Percentiles rank a stretch among this genome's conserved stretches.
Conservation (phyloP, 1,284 basidiomycete species). For the Ceratobasidium sp. region DNA sequence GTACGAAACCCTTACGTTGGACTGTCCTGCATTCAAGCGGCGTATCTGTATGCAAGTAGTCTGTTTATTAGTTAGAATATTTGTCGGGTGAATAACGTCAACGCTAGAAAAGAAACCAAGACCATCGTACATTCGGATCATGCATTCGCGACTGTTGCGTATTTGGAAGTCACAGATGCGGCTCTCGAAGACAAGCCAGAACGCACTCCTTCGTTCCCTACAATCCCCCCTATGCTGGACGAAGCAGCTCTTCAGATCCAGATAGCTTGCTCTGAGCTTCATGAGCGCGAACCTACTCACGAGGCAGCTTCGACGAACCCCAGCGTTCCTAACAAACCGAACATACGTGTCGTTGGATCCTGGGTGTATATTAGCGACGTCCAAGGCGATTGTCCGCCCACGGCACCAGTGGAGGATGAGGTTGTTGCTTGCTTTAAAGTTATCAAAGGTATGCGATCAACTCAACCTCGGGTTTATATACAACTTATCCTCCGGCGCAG, state of each 20-base stretch:
- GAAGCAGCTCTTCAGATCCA: constrained; percentile 50
- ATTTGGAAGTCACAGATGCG: constrained; percentile 79
- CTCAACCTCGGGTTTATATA: neutral
- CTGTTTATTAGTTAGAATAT: constrained; percentile 15
- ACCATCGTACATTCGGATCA: constrained; percentile 79
- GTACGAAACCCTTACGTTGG: constrained; percentile 94
- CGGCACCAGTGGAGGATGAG: constrained; percentile 68
- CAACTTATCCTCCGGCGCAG: neutral
- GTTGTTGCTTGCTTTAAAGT: constrained; percentile 68
- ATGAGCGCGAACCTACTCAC: neutral
- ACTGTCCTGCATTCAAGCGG: constrained; percentile 88
- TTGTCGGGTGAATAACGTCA: neutral
- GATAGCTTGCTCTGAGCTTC: constrained; percentile 17
- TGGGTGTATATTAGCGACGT: constrained; percentile 73
- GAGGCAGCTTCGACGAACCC: neutral
- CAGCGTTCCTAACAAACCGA: neutral
- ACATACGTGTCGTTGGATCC: neutral
- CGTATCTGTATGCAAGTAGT: constrained; percentile 75
- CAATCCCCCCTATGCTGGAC: constrained; percentile 67
- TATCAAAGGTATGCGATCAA: constrained; percentile 62
- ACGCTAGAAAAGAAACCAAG: constrained; percentile 65
- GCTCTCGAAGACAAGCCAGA: constrained; percentile 65
- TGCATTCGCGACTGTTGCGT: constrained; percentile 87
- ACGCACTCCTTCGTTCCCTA: constrained; percentile 4
- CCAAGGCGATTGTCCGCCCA: constrained; percentile 52